Base-by-base conservation (phyloP, 495 filamentous ascomycete genomes). In the Neurospora cerealis region DNA sequence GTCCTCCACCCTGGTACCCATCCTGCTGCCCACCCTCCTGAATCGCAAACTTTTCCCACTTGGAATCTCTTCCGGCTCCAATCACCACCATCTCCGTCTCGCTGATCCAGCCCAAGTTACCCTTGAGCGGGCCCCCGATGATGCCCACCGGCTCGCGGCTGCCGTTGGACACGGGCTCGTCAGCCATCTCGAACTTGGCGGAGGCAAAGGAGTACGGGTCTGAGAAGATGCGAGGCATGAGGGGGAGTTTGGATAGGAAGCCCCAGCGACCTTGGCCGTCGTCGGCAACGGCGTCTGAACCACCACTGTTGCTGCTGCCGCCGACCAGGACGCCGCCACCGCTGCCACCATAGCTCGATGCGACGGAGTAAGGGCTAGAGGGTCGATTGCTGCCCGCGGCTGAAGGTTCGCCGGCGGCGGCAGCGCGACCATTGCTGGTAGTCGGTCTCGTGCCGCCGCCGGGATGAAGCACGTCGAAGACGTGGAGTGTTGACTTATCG, bases 401-500 rank as follows among this genome's bases (percentile, higher is more conserved):
- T 28, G 34, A 17, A 5, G 70, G 46, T 40, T 39, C 9, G 11
- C n/a, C 54, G 19, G 84, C 85, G 24, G 77, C 84, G 39, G 87
- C 83, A 34, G 89, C 85, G 72, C 87, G 88, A 70, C 87, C 15
- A 7, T 66, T 66, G 28, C 54, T 34, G 15, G 15, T 32, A 32
- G 13, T 62, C 4, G 28, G 28, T 62, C 54, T 62, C 15, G 13
- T 91, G 34, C 88, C 91, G 81, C 92, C 89, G 73, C 88, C 80
- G 70, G 79, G 83, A 74, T 84, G 85, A 21, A 83, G 86, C 36
- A 87, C 83, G 77, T 98, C 93, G 79, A 98, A 99, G 48, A 99
- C 89, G 82, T 99, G 96, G 21, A 99, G 83, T 4, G 94, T 99
- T 6, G 91, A 93, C 81, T 98, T 99, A 84, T 99, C 96, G 34